A percentile compares a stretch with the other conserved stretches of the same genome.
phyloP scores from a whole-genome alignment of 345 rosid species.

The Pistacia atlantica region DNA sequence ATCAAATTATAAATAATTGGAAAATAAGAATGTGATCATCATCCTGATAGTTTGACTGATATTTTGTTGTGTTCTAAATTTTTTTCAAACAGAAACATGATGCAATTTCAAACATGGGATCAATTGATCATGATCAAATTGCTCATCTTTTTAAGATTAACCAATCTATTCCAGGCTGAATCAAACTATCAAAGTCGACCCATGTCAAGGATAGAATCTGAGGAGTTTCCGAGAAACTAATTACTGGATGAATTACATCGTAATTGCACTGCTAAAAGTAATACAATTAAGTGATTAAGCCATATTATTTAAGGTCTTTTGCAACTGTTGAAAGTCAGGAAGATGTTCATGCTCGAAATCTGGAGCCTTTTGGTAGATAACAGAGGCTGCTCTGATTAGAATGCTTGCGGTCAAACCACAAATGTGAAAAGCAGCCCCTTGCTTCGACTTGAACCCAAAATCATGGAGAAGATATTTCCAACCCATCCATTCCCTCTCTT shows the following conservation, averaged over 20 bases:
- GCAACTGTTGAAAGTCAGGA: conserved; percentile 36
- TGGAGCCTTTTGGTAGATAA: conserved; percentile 28
- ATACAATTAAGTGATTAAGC: neutral
- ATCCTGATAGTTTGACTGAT: neutral
- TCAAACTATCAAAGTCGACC: too few species aligned
- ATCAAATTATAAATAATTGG: too few species aligned
- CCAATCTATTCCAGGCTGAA: too few species aligned
- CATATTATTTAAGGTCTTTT: conserved; percentile 9
- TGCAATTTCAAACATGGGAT: too few species aligned
- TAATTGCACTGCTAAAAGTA: too few species aligned
- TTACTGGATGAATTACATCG: neutral
- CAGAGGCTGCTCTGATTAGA: conserved; percentile 38
- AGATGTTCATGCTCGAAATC: conserved; percentile 19
- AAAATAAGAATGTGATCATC: too few species aligned
- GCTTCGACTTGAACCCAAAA: conserved; percentile 26
- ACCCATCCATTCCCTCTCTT: conserved; percentile 39
- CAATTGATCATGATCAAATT: too few species aligned
- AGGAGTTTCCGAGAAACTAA: conserved; percentile 5
- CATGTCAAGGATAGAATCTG: too few species aligned
- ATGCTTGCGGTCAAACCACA: conserved; percentile 42
- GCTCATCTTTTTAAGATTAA: too few species aligned
- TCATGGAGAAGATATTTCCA: conserved; percentile 31
- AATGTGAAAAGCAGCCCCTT: conserved; percentile 19
- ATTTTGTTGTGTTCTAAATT: neutral
- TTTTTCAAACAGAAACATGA: neutral